phyloP scores from a whole-genome alignment of 495 filamentous ascomycete species.

The Gamarada debralockiae region DNA sequence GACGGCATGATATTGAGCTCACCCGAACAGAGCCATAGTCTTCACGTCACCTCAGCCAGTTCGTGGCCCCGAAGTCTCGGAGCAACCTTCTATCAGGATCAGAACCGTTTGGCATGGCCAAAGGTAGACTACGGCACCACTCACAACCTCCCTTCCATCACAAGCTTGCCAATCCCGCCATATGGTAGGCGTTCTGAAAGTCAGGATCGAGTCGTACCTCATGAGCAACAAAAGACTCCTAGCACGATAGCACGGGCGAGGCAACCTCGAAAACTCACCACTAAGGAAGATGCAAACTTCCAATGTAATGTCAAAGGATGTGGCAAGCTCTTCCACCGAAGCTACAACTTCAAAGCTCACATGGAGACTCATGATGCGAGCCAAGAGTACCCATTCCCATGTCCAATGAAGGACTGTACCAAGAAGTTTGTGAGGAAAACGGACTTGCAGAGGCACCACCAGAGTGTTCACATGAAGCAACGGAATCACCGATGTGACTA shows the following conservation, averaged over 20 bases:
- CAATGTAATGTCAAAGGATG: conserved; percentile 68
- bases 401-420: conserved; percentile 58
- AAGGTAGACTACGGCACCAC: conserved; percentile 40
- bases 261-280: conserved; percentile 58
- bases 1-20: conserved; percentile 46
- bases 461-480: conserved; percentile 78
- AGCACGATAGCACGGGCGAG: conserved; percentile 31
- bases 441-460: conserved; percentile 76
- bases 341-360: conserved; percentile 89
- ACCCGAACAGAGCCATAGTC: conserved; percentile 35
- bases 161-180: conserved; percentile 19
- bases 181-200: conserved; percentile 22
- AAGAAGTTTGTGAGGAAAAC: conserved; percentile 81
- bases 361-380: conserved; percentile 85
- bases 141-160: conserved; percentile 21
- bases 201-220: conserved; percentile 16
- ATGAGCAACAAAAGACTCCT: conserved; percentile 32
- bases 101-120: conserved; percentile 36
- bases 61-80: conserved; percentile 34
- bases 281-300: conserved; percentile 71
- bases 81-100: conserved; percentile 39
- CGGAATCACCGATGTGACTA: conserved; percentile 67
- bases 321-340: conserved; percentile 75
- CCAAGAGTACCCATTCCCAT: conserved; percentile 65
- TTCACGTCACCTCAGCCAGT: conserved; percentile 31